Conservation (phyloP, 1,284 basidiomycete genomes). For the Cutaneotrichosporon sp. region DNA sequence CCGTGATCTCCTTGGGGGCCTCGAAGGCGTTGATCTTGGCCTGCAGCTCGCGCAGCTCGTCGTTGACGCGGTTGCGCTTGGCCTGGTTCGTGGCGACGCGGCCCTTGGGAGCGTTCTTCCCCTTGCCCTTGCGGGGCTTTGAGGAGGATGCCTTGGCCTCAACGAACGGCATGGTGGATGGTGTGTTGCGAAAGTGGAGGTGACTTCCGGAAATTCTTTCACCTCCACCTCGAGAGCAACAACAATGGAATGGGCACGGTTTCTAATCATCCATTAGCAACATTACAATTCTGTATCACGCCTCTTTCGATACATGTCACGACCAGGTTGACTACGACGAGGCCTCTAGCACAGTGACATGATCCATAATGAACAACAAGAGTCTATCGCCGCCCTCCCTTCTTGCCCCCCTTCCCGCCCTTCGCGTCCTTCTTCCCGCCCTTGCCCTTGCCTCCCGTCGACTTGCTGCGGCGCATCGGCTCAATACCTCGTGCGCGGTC, state of each 20-base stretch:
- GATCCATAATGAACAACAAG: neutral
- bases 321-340: no score
- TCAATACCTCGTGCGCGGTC: slow-evolving; percentile 33
- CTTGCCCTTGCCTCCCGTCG: slow-evolving; percentile 24
- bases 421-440: slow-evolving; percentile 22
- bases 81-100: slow-evolving; percentile 45
- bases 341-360: slow-evolving; percentile 1
- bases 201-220: slow-evolving; percentile 7
- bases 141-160: slow-evolving; percentile 38
- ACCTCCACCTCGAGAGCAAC: slow-evolving; percentile 1
- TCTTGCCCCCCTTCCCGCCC: slow-evolving; percentile 26
- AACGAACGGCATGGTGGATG: slow-evolving; percentile 34
- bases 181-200: slow-evolving; percentile 4
- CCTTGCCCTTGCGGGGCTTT: slow-evolving; percentile 19
- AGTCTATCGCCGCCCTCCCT: slow-evolving; percentile 2
- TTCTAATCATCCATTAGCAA: neutral
- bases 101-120: slow-evolving; percentile 21
- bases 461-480: slow-evolving; percentile 11
- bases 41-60: slow-evolving; percentile 50
- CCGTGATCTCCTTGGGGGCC: slow-evolving; percentile 35
- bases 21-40: slow-evolving; percentile 24
- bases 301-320: no score
- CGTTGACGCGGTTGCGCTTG: slow-evolving; percentile 45
- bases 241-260: neutral
- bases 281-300: no score